Evolutionary conservation across 2,329 filamentous ascomycete genomes (phyloP).

Genomic region (Fusarium sp.): DNA sequence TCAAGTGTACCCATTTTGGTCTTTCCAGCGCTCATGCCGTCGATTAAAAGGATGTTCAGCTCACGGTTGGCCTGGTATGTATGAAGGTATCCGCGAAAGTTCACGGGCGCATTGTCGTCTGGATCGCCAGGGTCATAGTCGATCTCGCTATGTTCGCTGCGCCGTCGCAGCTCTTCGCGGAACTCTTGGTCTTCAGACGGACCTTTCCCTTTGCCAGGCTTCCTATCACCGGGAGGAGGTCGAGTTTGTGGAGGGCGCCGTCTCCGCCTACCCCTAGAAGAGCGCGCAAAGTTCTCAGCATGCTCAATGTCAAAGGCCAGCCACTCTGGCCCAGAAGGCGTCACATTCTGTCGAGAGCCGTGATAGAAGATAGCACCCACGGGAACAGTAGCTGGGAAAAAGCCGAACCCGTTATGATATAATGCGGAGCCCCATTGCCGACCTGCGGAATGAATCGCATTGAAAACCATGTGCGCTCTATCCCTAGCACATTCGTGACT

Average conservation of each 20-base stretch:
- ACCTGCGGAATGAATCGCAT: slow-evolving; percentile 79
- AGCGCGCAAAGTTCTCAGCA: slow-evolving; percentile 73
- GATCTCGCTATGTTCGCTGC: not conserved
- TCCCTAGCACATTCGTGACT: slow-evolving; percentile 57
- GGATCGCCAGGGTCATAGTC: slow-evolving; percentile 5
- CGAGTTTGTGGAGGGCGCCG: not conserved
- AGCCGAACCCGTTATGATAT: slow-evolving; percentile 82
- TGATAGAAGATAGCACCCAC: slow-evolving; percentile 78
- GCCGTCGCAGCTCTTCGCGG: slow-evolving; percentile 30
- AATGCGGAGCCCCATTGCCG: slow-evolving; percentile 82
- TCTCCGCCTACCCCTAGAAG: slow-evolving; percentile 8
- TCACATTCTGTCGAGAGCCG: slow-evolving; percentile 64
- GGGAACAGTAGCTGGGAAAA: slow-evolving; percentile 77
- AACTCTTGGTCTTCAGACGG: slow-evolving; percentile 3
- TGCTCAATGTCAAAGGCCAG: slow-evolving; percentile 85
- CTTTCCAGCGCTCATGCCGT: slow-evolving; percentile 80
- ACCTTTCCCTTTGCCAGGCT: slow-evolving; percentile 3
- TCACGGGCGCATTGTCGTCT: slow-evolving; percentile 13
- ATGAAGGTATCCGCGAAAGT: slow-evolving; percentile 73
- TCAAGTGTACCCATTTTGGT: slow-evolving; percentile 76
- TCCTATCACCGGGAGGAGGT: slow-evolving; percentile 8
- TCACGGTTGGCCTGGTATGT: slow-evolving; percentile 73
- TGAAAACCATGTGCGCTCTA: slow-evolving; percentile 79
- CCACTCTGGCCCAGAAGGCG: slow-evolving; percentile 74
- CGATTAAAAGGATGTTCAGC: slow-evolving; percentile 76